phyloP scores from a whole-genome alignment of 352 stramenopile genomes.

The Phytopythium litorale region DNA sequence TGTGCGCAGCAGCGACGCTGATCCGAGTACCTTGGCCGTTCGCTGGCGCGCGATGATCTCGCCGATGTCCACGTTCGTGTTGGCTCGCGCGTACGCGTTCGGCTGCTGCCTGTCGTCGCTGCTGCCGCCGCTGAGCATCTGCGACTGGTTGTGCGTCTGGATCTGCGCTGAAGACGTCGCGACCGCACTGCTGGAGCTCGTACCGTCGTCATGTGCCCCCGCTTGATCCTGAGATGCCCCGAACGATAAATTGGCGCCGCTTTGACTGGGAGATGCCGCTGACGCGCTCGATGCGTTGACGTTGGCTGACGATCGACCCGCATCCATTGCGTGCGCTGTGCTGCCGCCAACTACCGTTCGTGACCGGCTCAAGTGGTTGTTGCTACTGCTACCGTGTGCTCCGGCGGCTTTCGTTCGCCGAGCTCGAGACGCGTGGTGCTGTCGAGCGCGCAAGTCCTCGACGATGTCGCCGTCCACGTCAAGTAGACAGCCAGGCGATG shows the following conservation, averaged over 20 bases:
- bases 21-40: constrained; percentile 58
- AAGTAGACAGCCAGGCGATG: constrained; percentile 73
- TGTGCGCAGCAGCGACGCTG: constrained; percentile 48
- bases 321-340: constrained; percentile 31
- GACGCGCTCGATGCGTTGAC: constrained; percentile 35
- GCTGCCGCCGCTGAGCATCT: constrained; percentile 34
- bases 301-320: constrained; percentile 31
- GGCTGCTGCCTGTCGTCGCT: constrained; percentile 42
- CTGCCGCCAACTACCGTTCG: constrained; percentile 14
- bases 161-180: constrained; percentile 40
- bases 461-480: constrained; percentile 80
- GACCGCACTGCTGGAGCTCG: constrained; percentile 28
- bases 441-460: constrained; percentile 53
- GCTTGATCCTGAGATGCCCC: constrained; percentile 40
- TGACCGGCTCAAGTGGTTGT: constrained; percentile 15
- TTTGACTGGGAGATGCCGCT: constrained; percentile 34
- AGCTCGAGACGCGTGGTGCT: constrained; percentile 28
- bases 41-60: constrained; percentile 70
- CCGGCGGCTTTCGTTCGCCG: constrained; percentile 16
- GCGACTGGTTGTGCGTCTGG: constrained; percentile 39
- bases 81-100: constrained; percentile 60
- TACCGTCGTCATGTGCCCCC: constrained; percentile 15
- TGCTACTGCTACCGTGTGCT: constrained; percentile 9
- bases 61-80: constrained; percentile 71
- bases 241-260: constrained; percentile 42